Percentiles rank a stretch among this genome's conserved stretches.
These are phyloP conservation scores for Hypomyces rosellus DNA, from an alignment of 2,329 filamentous ascomycete genomes.

Conservation along the genomic window DNA sequence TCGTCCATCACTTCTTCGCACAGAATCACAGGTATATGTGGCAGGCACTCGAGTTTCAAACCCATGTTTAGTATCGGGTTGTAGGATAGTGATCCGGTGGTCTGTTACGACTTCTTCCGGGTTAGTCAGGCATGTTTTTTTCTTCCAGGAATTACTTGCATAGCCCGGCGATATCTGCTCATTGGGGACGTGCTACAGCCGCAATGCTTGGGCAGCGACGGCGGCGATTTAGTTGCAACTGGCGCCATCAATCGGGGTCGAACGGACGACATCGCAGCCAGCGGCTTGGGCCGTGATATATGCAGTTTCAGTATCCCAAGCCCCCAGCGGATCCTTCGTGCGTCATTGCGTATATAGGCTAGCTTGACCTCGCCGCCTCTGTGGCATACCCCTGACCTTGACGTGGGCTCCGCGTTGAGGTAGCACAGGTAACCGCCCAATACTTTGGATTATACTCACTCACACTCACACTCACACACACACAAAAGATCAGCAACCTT, in stretches of 20 bases:
- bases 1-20: too few species aligned
- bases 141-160: too few species aligned
- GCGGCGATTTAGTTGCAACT: neutral
- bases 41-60: too few species aligned
- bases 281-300: conserved; percentile 6
- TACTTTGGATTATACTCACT: conserved; percentile 5
- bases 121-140: too few species aligned
- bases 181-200: neutral
- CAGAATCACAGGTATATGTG: too few species aligned
- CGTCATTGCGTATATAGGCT: conserved; percentile 14
- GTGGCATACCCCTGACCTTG: conserved; percentile 15
- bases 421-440: conserved; percentile 13
- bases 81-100: too few species aligned
- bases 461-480: neutral
- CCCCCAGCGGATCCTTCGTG: conserved; percentile 7
- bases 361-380: conserved; percentile 11
- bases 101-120: neutral
- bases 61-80: too few species aligned
- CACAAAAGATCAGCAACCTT: conserved; percentile 8
- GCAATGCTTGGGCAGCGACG: conserved; percentile 8
- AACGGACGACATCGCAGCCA: conserved; percentile 3
- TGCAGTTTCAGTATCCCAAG: conserved; percentile 7
- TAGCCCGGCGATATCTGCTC: neutral
- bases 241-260: conserved; percentile 3
- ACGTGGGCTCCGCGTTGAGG: conserved; percentile 17